phyloP scores from a whole-genome alignment of 495 filamentous ascomycete genomes.

The Alectoria sarmentosa region DNA sequence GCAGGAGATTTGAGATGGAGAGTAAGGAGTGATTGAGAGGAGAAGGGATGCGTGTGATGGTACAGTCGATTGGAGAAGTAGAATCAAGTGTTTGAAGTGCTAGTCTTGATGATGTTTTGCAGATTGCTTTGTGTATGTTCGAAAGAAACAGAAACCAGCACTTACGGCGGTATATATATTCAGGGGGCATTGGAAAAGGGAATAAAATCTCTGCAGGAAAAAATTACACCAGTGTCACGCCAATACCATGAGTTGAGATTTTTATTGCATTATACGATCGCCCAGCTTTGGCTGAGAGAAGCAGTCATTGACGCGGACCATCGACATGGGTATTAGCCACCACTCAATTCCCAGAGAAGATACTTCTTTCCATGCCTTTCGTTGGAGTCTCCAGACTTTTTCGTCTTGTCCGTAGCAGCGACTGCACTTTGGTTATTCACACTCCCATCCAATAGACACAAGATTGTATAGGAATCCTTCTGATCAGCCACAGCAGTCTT shows the following conservation, averaged over 20 bases:
- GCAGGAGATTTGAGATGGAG: neutral
- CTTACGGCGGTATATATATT: neutral
- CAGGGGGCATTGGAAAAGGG: neutral
- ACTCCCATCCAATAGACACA: conserved; percentile 22
- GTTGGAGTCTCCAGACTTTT: neutral
- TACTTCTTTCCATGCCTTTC: neutral
- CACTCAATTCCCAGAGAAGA: neutral
- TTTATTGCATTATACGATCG: too few species aligned
- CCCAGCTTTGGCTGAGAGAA: neutral
- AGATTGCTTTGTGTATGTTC: neutral
- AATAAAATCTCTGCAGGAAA: neutral
- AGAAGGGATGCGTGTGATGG: neutral
- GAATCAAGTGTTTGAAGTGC: neutral
- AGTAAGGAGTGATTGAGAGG: neutral
- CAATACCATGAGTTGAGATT: too few species aligned
- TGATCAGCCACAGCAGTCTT: conserved; percentile 37
- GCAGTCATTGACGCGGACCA: neutral
- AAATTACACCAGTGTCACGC: too few species aligned
- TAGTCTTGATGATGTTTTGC: neutral
- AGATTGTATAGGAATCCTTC: conserved; percentile 41
- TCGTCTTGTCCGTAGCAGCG: neutral
- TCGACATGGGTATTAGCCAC: neutral
- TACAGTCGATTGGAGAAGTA: neutral
- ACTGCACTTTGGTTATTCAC: neutral
- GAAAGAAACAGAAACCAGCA: neutral